Evolutionary conservation across 148 eudicot species (phyloP), one percentile per base, ranked within the genome.

Genomic region (Camellia sinensis): DNA sequence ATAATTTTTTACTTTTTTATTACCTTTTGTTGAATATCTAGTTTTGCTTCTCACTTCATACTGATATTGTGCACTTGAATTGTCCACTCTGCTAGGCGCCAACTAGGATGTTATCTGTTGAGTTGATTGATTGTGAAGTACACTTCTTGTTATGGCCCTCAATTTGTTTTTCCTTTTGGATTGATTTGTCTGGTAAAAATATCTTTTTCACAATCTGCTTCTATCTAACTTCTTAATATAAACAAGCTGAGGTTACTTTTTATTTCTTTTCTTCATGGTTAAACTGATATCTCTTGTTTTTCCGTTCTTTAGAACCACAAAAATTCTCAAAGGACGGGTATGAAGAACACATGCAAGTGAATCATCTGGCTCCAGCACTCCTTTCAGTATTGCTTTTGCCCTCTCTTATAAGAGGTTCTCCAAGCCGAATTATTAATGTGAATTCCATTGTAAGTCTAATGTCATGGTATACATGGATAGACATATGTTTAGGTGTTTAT

Each of bases 291-390:
- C n/a, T 56, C 22, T 75, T 52, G 9, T 68, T 56, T 64, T 72
- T 75, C 15, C 19, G 81, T 74, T 82, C n/a, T 85, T 67, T 76
- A 93, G 98, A 95, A 87, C 93, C 97, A 60, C 99, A 95, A 77
- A 93, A 88, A 73, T 88, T 95, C 79, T 95, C 97, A 10, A 91
- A 86, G 78, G 95, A 95, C 75, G 97, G 91, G 22, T 83, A 90
- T 80, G 99, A 95, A 87, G 92, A 87, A 80, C 99, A 95, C 86
- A 86, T 95, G 97, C 99, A 95, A 93, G 99, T 93, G 82, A 95
- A 95, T 83, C 99, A 95, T 86, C 87, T 95, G 61, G 94, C 97
- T 75, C 96, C 99, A 66, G 99, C 99, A 75, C 77, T 95, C 84
- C 90, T 95, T 53, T 91, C 96, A 8, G 29, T 95, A 77, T 85